phyloP scores from a whole-genome alignment of 371 early-diverging fungal genomes.

The Pancytospora philotis region DNA sequence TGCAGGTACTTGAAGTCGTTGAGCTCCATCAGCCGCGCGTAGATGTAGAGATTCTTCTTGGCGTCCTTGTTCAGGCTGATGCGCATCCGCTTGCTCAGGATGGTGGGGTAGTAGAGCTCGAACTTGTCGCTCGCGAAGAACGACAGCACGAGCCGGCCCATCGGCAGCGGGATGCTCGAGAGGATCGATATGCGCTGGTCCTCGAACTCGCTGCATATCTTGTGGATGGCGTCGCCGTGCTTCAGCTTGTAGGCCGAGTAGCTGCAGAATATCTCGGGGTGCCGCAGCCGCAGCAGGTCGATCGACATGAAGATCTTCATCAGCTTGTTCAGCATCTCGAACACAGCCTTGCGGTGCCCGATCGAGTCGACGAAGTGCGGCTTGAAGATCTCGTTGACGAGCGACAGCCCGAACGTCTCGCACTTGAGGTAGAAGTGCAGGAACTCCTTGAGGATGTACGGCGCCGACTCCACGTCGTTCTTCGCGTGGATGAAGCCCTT shows the following conservation, averaged over 20 bases:
- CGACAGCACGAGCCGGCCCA: slow-evolving; percentile 16
- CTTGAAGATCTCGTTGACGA: slow-evolving; percentile 30
- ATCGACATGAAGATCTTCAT: neutral
- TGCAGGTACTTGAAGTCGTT: neutral
- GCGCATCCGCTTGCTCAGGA: neutral
- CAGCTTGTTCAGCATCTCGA: slow-evolving; percentile 17
- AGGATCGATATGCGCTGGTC: slow-evolving; percentile 9
- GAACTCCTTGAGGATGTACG: neutral
- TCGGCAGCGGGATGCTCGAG: slow-evolving; percentile 13
- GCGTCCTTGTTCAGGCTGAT: neutral
- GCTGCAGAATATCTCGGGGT: neutral
- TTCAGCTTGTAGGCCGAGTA: neutral
- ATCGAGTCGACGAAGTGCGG: neutral
- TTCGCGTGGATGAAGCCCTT: neutral
- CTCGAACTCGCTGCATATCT: neutral
- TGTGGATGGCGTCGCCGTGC: neutral
- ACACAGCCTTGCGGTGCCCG: neutral
- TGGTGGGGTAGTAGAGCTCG: neutral
- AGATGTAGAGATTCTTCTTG: neutral
- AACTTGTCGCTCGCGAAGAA: slow-evolving; percentile 6
- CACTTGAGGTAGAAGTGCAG: slow-evolving; percentile 14
- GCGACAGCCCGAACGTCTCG: neutral
- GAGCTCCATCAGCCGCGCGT: neutral
- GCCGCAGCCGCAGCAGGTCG: neutral
- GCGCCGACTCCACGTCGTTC: neutral